Conservation (phyloP, 2,329 filamentous ascomycete species). For the Ustulina deusta region DNA sequence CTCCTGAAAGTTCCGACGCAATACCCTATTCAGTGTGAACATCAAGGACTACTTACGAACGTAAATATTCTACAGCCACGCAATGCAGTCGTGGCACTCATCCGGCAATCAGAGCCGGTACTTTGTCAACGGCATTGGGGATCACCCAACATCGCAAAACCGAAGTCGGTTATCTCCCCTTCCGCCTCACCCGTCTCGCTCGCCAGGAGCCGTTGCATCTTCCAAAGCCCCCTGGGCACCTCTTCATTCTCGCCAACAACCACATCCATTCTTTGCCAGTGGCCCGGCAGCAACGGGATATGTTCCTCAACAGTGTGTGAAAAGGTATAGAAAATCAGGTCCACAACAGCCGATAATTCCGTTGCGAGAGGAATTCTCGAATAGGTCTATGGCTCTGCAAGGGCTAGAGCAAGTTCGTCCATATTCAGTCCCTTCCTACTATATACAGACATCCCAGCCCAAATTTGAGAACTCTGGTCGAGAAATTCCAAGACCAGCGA, state of each 20-base stretch:
- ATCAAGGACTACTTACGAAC: background rate
- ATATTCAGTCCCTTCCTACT: conserved; percentile 26
- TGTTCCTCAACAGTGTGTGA: conserved; percentile 12
- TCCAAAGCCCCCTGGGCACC: background rate
- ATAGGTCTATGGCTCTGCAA: conserved; percentile 9
- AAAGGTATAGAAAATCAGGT: conserved; percentile 8
- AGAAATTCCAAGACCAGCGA: conserved; percentile 25
- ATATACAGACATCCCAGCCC: conserved; percentile 4
- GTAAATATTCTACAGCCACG: background rate
- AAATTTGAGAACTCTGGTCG: background rate
- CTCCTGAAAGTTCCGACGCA: background rate
- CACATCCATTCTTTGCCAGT: conserved; percentile 22
- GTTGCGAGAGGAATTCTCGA: conserved; percentile 20
- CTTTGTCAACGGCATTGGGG: conserved; percentile 14
- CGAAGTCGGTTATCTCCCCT: conserved; percentile 20
- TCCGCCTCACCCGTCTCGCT: conserved; percentile 12
- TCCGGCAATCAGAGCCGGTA: conserved; percentile 20
- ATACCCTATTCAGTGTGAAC: background rate
- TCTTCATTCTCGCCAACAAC: conserved; percentile 18
- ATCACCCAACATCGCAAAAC: conserved; percentile 15
- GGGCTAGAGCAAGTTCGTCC: conserved; percentile 20
- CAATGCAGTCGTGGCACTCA: conserved; percentile 10
- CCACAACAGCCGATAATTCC: conserved; percentile 27
- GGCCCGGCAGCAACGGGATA: conserved; percentile 29
- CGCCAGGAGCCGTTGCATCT: conserved; percentile 2